Conservation (phyloP, 1,284 basidiomycete species). For the Boletus semigastroideus region DNA sequence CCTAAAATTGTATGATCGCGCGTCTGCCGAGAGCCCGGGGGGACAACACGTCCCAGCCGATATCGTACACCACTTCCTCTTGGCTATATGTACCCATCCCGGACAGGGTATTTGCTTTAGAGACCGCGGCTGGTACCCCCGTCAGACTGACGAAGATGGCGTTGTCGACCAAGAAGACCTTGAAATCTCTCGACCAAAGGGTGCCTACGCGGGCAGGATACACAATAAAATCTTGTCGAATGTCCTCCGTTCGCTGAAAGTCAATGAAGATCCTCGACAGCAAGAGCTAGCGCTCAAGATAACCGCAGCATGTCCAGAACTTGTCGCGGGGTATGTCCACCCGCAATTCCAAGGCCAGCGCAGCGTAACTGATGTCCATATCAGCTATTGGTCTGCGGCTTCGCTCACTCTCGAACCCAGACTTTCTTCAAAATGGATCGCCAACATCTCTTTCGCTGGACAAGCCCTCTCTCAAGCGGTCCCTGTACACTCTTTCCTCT, state of each 20-base stretch:
- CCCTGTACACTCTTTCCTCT: constrained; percentile 62
- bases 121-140: constrained; percentile 90
- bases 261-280: constrained; percentile 83
- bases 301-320: constrained; percentile 79
- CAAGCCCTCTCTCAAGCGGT: constrained; percentile 74
- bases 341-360: neutral
- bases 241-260: constrained; percentile 70
- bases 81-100: constrained; percentile 83
- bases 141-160: constrained; percentile 44
- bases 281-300: constrained; percentile 84
- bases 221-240: constrained; percentile 87
- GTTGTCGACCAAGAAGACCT: constrained; percentile 20
- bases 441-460: constrained; percentile 81
- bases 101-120: constrained; percentile 86
- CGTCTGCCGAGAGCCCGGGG: constrained; percentile 49
- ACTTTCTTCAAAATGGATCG: constrained; percentile 86
- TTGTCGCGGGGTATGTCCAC: constrained; percentile 68
- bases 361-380: constrained; percentile 2
- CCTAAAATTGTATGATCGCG: constrained; percentile 66
- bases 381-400: constrained; percentile 75
- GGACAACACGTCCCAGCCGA: constrained; percentile 68
- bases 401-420: constrained; percentile 83
- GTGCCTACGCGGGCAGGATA: constrained; percentile 47
- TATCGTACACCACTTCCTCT: constrained; percentile 83
- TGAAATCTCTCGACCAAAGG: constrained; percentile 29